A percentile compares a stretch with the other conserved stretches of the same genome.
These are phyloP conservation scores for Candida taoyuanica DNA, from an alignment of 805 yeast species.

Conservation along the genomic window DNA sequence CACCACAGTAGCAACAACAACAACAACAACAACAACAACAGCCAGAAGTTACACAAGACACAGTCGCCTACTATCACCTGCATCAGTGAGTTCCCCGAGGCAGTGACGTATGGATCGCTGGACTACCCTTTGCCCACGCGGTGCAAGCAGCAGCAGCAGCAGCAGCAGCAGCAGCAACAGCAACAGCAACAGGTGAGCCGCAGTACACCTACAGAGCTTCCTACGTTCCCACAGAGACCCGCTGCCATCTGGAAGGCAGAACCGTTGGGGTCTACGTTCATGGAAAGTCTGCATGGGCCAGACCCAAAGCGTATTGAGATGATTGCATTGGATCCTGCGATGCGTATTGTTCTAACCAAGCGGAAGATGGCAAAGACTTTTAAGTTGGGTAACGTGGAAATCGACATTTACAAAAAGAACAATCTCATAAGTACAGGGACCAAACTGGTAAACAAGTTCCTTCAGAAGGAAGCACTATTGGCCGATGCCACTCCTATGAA, in stretches of 20 bases:
- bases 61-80: conserved; percentile 5
- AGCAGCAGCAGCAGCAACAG: too few relatives aligned
- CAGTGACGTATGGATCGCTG: conserved; percentile 11
- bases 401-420: conserved; percentile 13
- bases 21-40: conserved; percentile 5
- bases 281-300: conserved; percentile 4
- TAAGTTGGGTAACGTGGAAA: conserved; percentile 18
- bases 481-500: conserved; percentile 20
- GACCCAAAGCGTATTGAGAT: background rate
- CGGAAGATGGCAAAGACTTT: conserved; percentile 11
- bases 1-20: conserved; percentile 3
- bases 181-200: too few relatives aligned
- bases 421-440: background rate
- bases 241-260: conserved; percentile 10
- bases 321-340: conserved; percentile 12
- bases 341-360: conserved; percentile 10
- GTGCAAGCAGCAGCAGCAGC: background rate
- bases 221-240: conserved; percentile 14
- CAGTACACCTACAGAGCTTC: conserved; percentile 18
- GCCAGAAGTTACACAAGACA: background rate
- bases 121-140: conserved; percentile 17
- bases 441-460: conserved; percentile 9
- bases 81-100: conserved; percentile 14
- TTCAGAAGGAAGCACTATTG: conserved; percentile 7
- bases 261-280: conserved; percentile 11